Base-by-base conservation (phyloP, 345 rosid species). In the Rubroshorea leprosula region DNA sequence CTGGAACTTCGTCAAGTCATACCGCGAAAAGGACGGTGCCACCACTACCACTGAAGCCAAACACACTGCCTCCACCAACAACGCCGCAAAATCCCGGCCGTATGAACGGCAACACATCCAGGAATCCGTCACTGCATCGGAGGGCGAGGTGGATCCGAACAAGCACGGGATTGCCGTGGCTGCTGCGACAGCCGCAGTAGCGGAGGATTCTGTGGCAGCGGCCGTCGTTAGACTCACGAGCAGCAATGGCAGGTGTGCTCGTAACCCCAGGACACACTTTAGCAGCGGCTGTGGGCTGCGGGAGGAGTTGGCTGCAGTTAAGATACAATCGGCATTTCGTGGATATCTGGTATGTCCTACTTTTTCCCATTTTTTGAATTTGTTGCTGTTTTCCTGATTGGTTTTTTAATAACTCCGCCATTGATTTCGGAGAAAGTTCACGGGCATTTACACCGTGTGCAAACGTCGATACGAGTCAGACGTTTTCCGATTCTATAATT, bases 301-400 rank as follows among this genome's bases (percentile, higher is more conserved):
- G 6, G 70, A 70, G 22, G 76, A 68, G 22, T 58, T 69, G 24
- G 85, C 99, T 16, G 95, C 87, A 26, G 61, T 94, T 56, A 82
- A 65, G 76, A 87, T 94, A 52, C 97, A 90, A 57, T 71, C 99
- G 0, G 81, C 80, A n/a, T 94, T 90, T 60, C 96, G 97, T 46
- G 97, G 97, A 5, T 90, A 89, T 58, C 76, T 94, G 84, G 99
- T 94, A 49, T 62, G 83, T 58, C 44, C 35, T 63, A 23, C 39
- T 11, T 35, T 23, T 35, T 22, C 11, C 23, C 23, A 9, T 11
- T 31, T 18, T 0, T 9, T 49, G 0, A 21, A 20, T 10, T 0
- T n/a, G 5, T 27, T 35, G n/a, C n/a, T n/a, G n/a, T 35, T 35
- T 35, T 35, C 7, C 15, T 17, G 4, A 44, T 14, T 10, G 20